Conservation (phyloP, 495 filamentous ascomycete genomes). For the Geoglossum glabrum region DNA sequence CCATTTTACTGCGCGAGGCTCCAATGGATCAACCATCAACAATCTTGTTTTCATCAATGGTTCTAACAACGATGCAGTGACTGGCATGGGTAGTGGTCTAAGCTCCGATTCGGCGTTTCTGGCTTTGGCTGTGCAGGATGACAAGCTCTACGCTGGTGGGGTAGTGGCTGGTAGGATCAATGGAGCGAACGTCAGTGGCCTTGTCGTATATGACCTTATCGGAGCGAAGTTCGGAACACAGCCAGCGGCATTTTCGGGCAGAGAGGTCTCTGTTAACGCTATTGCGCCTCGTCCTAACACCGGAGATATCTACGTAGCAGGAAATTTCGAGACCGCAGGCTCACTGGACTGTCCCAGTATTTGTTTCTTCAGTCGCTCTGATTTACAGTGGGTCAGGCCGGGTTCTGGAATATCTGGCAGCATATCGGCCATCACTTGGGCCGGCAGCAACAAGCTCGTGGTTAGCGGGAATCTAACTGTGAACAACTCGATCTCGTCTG, state of each 20-base stretch:
- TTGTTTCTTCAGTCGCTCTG: slow-evolving; percentile 50
- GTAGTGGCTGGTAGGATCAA: slow-evolving; percentile 43
- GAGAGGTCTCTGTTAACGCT: slow-evolving; percentile 49
- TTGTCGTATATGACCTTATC: slow-evolving; percentile 59
- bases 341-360: slow-evolving; percentile 60
- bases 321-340: slow-evolving; percentile 64
- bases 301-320: slow-evolving; percentile 64
- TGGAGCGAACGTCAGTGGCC: slow-evolving; percentile 42
- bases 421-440: slow-evolving; percentile 56
- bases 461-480: slow-evolving; percentile 58
- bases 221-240: slow-evolving; percentile 39
- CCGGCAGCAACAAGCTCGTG: slow-evolving; percentile 42
- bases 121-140: slow-evolving; percentile 43
- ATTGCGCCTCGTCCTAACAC: slow-evolving; percentile 47
- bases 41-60: slow-evolving; percentile 63
- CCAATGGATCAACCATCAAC: slow-evolving; percentile 47
- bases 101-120: slow-evolving; percentile 53
- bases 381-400: slow-evolving; percentile 57
- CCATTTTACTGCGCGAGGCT: slow-evolving; percentile 54
- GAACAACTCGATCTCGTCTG: slow-evolving; percentile 36
- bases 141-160: slow-evolving; percentile 67
- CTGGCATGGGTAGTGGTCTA: slow-evolving; percentile 46
- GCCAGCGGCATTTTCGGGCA: slow-evolving; percentile 47
- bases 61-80: slow-evolving; percentile 38
- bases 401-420: slow-evolving; percentile 47